phyloP scores from a whole-genome alignment of 768 basidiomycete genomes.

The Mycena galopus region DNA sequence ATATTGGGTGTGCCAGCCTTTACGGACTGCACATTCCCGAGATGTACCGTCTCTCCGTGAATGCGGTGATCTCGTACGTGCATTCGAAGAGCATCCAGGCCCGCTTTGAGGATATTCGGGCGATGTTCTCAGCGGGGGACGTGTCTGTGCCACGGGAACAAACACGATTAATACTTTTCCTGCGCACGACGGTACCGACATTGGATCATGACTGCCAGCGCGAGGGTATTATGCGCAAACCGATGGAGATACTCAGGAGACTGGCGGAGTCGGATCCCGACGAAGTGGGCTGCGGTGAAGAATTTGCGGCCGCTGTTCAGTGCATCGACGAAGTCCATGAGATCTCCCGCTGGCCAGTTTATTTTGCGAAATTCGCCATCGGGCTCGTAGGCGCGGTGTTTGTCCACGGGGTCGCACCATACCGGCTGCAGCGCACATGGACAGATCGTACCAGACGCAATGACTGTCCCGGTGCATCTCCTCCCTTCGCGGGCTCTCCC shows the following conservation, averaged over 20 bases:
- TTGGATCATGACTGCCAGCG: neutral
- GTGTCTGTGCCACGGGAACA: neutral
- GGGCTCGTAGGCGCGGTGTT: neutral
- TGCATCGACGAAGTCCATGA: neutral
- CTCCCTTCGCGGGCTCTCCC: neutral
- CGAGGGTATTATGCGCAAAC: neutral
- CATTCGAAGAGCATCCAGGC: slow-evolving; percentile 2
- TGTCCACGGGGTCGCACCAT: neutral
- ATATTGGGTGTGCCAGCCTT: neutral
- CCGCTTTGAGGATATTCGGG: slow-evolving; percentile 13
- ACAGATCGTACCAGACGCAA: neutral
- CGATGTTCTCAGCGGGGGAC: neutral
- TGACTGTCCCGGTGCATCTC: neutral
- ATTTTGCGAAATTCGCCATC: neutral
- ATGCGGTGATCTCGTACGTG: neutral
- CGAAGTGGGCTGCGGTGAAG: neutral
- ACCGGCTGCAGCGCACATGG: slow-evolving; percentile 5
- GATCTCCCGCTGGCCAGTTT: neutral
- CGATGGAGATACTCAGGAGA: neutral
- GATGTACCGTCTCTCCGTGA: neutral
- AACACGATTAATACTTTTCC: neutral
- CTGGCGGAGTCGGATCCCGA: neutral
- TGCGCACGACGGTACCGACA: neutral
- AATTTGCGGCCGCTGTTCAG: neutral
- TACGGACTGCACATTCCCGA: neutral